phyloP scores from a whole-genome alignment of 352 stramenopile genomes.

The Phytophthora sp. region DNA sequence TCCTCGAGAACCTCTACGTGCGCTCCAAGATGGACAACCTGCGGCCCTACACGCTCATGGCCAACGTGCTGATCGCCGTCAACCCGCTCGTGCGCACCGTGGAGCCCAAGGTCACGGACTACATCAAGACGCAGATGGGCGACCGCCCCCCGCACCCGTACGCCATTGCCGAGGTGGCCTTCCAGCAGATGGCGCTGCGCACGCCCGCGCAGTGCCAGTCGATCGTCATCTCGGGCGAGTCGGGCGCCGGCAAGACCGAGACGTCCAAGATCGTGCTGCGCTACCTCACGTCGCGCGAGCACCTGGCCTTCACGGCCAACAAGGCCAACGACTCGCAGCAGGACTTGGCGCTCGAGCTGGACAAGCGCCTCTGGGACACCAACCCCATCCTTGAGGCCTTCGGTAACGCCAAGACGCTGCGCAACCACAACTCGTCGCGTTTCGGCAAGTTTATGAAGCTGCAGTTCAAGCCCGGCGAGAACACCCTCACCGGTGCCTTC shows the following conservation, averaged over 20 bases:
- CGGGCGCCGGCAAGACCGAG: constrained; percentile 88
- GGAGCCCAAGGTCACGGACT: constrained; percentile 86
- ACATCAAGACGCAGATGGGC: constrained; percentile 90
- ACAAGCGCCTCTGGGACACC: constrained; percentile 88
- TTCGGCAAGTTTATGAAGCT: constrained; percentile 93
- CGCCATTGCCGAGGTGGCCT: constrained; percentile 86
- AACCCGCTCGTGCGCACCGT: constrained; percentile 85
- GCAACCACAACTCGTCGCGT: constrained; percentile 89
- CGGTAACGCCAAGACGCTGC: constrained; percentile 88
- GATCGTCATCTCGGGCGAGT: constrained; percentile 91
- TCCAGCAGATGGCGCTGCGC: constrained; percentile 88
- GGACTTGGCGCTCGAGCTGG: constrained; percentile 76
- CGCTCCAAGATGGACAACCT: constrained; percentile 78
- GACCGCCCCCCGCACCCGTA: constrained; percentile 85
- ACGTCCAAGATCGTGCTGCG: constrained; percentile 91
- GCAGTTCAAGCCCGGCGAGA: constrained; percentile 78
- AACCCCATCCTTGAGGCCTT: constrained; percentile 91
- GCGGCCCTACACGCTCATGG: constrained; percentile 89
- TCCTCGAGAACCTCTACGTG: constrained; percentile 81
- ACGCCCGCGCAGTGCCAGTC: constrained; percentile 84
- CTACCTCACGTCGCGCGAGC: constrained; percentile 85
- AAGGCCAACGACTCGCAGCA: constrained; percentile 45
- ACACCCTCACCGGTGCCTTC: constrained; percentile 79
- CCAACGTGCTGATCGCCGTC: constrained; percentile 88
- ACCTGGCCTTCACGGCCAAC: constrained; percentile 57